Evolutionary conservation across 75 land plant genomes (phyloP).

Genomic region (Ceratopteris richardii): DNA sequence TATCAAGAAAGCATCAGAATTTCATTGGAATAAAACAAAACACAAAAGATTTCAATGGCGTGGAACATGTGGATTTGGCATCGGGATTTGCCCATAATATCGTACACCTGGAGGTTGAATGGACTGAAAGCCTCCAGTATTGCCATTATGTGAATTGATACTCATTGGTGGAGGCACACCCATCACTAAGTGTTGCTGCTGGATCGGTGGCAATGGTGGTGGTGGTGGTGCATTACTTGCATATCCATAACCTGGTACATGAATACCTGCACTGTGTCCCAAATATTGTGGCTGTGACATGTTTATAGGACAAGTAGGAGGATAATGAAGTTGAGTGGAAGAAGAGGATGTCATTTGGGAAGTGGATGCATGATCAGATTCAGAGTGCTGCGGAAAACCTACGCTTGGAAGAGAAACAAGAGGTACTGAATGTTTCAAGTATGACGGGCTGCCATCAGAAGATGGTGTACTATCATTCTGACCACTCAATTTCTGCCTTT

Average conservation of each 20-base stretch:
- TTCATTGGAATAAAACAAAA: too few species aligned
- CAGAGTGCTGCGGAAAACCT: conserved; percentile 17
- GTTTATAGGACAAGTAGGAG: conserved; percentile 22
- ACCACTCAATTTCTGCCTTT: conserved; percentile 40
- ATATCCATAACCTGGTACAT: conserved; percentile 24
- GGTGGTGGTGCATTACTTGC: conserved; percentile 20
- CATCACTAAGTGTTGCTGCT: conserved; percentile 18
- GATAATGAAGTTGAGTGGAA: conserved; percentile 23
- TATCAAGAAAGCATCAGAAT: too few species aligned
- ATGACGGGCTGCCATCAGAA: conserved; percentile 25
- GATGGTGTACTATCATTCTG: not conserved
- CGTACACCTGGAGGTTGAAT: conserved; percentile 36
- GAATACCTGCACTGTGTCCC: conserved; percentile 14
- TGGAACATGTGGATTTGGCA: conserved; percentile 36
- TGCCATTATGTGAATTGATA: conserved; percentile 18
- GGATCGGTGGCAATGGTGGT: conserved; percentile 26
- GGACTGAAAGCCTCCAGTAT: conserved; percentile 28
- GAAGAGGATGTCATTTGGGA: conserved; percentile 25
- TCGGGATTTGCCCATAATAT: conserved; percentile 37
- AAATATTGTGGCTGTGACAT: conserved; percentile 4
- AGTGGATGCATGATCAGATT: too few species aligned
- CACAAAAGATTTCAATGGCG: conserved; percentile 18
- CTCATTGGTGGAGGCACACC: conserved; percentile 27
- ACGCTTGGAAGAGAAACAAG: conserved; percentile 8
- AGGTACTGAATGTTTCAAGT: conserved; percentile 2